Evolutionary conservation across 768 basidiomycete genomes (phyloP), one percentile per base, ranked within the genome.

Genomic region (Xerocomellus chrysenteron): DNA sequence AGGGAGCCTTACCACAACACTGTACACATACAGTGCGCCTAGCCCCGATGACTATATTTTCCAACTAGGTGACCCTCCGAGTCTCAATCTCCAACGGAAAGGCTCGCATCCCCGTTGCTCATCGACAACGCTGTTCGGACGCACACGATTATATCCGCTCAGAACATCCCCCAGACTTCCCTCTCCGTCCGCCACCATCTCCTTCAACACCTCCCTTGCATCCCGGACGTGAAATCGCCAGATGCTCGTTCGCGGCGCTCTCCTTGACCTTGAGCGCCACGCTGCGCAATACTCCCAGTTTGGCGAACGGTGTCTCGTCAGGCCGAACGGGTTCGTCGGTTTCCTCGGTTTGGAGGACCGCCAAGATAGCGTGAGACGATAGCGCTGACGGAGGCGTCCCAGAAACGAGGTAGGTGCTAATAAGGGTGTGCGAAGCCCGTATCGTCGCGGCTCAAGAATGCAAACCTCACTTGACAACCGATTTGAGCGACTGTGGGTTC

Each of bases 151-250:
- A n/a, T n/a, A n/a, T n/a, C n/a, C n/a, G 1, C 33, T 66, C 50
- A 71, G 26, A 71, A 73, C 47, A 69, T 55, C 6, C 72, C 72
- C 47, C 50, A 71, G 50, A 30, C 60, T 64, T 0, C 69, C 71
- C 39, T 66, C 63, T 5, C 67, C 69, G 2, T 60, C 55, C 5
- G 21, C 50, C 0, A 50, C 63, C 67, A 74, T 69, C 30, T 48
- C 57, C 60, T 75, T 82, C 30, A 95, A 66, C 24, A 87, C 54
- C 49, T 96, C 94, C 58, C 86, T 79, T 3, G 94, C 87, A 66
- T 95, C 92, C 43, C 93, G 77, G 92, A 45, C 92, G 78, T 10
- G 90, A 80, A 42, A 95, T 83, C 19, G 81, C 77, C 2, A 90
- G 84, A 37, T 82, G 82, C 42, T 94, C 91, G 57, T 79, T 85